Evolutionary conservation across 164 flowering plant genomes (phyloP), one percentile per base, ranked within the genome.

Genomic region (Vitis cinerea): DNA sequence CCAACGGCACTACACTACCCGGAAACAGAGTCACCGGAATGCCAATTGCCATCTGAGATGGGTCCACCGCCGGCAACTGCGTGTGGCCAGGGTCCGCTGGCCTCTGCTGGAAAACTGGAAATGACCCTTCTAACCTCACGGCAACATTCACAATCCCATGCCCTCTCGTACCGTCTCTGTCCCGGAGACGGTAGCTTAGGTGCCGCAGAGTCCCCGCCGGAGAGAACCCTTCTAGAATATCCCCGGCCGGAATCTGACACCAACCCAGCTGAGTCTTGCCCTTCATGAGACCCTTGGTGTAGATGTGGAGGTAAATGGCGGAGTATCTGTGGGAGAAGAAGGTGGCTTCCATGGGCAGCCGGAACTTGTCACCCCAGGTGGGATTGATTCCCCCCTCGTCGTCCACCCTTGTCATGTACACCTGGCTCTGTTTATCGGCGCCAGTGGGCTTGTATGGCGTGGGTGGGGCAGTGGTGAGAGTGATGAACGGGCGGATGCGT

Each of bases 111-210:
- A 23, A 37, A 15, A 52, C 72, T 1, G 55, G 77, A 14, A n/a
- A 57, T 19, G 55, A n/a, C 12, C 70, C 55, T 12, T 64, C 72
- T 59, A 84, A 58, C 66, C 50, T 75, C 10, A 79, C 71, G 0
- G 81, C 72, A 58, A 85, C 60, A 61, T 83, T 79, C 7, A 85
- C 76, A 50, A 83, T 53, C 15, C 83, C 88, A 5, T 68, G 59
- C 10, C 82, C 80, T 30, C 79, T 77, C 0, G 82, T 67, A 51
- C 88, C 88, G 56, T 85, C 88, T 51, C 62, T 69, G 9, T 12
- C 76, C 76, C 84, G 57, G 27, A 85, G 59, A 71, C 84, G 75
- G 66, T 85, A 85, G 37, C 88, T 81, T 44, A 84, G 73, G 66
- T 65, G 65, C 37, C 75, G 69, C 9, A 69, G 60, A 0, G 74